Percentiles rank a stretch among this genome's conserved stretches.
phyloP scores from a whole-genome alignment of 345 rosid genomes.

The Pistacia atlantica region DNA sequence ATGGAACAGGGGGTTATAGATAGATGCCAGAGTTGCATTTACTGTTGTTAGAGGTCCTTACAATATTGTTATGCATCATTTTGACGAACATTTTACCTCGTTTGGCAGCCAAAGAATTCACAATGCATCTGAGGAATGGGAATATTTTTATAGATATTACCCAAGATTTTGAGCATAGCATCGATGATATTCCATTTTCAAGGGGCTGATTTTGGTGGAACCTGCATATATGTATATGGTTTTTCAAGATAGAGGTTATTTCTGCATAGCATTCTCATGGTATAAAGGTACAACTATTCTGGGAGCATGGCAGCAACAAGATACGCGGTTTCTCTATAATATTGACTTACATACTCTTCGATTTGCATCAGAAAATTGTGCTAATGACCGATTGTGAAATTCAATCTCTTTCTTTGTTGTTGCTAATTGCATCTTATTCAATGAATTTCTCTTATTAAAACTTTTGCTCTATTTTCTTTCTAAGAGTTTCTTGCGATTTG shows the following conservation, averaged over 20 bases:
- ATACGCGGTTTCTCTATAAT: conserved; percentile 10
- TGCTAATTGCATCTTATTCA: neutral
- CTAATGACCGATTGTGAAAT: neutral
- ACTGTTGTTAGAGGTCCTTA: conserved; percentile 1
- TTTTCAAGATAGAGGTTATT: neutral
- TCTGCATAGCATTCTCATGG: neutral
- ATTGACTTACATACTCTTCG: neutral
- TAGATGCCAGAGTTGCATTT: neutral
- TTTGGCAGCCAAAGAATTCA: neutral
- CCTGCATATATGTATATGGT: conserved; percentile 1
- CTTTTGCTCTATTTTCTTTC: too few species aligned
- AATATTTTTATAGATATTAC: conserved; percentile 13
- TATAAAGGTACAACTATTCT: neutral
- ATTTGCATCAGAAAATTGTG: conserved; percentile 5
- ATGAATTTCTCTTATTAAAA: too few species aligned
- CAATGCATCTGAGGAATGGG: neutral
- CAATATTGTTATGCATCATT: neutral
- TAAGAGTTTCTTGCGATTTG: too few species aligned
- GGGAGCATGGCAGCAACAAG: conserved; percentile 18
- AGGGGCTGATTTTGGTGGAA: conserved; percentile 11
- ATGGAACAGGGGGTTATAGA: neutral
- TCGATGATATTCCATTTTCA: conserved; percentile 22
- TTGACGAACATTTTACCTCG: neutral
- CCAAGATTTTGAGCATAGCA: conserved; percentile 10
- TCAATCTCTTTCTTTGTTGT: too few species aligned